Evolutionary conservation across 345 rosid species (phyloP), one percentile per base, ranked within the genome.

Genomic region (Aegle marmelos): DNA sequence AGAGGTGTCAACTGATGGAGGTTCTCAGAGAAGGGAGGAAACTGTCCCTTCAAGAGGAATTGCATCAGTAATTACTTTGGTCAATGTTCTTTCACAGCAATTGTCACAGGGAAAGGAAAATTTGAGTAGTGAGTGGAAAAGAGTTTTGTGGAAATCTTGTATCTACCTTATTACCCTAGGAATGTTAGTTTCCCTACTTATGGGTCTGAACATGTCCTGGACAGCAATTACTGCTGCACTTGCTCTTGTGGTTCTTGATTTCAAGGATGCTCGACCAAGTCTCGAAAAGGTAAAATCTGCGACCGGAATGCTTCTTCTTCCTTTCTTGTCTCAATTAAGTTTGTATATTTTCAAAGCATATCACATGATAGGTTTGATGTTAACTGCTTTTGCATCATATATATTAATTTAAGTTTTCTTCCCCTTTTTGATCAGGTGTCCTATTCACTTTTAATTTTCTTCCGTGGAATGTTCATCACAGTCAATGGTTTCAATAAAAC

Each of bases 151-250:
- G 98, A 93, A 91, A 73, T 70, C 85, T 3, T 76, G 91, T 82
- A 93, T 93, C 63, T 92, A 92, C 75, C 70, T 89, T 21, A 85
- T 90, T 34, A 90, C 95, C 0, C 0, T 91, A 5, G 97, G 97
- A 9, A 90, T 93, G 98, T 27, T 95, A 65, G 68, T 89, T 73
- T 86, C 95, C 74, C 60, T 95, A 80, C 83, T 93, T 53, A 60
- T 86, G 82, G 98, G 98, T 68, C 86, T 91, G 58, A 87, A 93
- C 80, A 91, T 95, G 98, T 93, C 98, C 0, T 95, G 98, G 98
- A 90, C 92, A 21, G 94, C 98, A 34, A 83, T 95, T 5, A 88
- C 97, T 5, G 93, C 98, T 24, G 94, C 97, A 30, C 86, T 95
- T 76, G 93, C 90, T 72, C 95, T 95, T 33, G 89, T 90, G 0